Conservation (phyloP, 2,329 filamentous ascomycete genomes). For the Waltergamsia citrina region DNA sequence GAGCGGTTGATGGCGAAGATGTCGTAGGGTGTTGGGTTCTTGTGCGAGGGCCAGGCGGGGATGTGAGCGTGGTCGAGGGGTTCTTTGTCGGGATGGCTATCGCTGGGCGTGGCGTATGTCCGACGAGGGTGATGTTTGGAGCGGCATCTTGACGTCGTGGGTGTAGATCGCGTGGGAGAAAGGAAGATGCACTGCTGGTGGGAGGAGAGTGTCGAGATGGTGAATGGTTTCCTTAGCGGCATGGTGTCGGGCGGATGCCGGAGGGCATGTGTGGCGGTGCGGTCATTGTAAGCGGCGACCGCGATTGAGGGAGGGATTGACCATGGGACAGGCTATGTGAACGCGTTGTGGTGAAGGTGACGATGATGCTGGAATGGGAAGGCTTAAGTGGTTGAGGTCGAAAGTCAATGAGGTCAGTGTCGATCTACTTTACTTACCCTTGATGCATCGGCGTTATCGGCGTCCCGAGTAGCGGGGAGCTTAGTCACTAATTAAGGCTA, state of each 20-base stretch:
- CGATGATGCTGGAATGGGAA: no score
- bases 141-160: background rate
- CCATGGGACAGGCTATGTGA: no score
- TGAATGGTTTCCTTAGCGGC: background rate
- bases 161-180: background rate
- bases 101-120: background rate
- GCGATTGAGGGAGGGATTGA: no score
- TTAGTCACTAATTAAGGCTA: no score
- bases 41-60: constrained; percentile 34
- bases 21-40: constrained; percentile 75
- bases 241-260: background rate
- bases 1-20: constrained; percentile 56
- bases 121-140: background rate
- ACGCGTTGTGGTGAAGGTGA: no score
- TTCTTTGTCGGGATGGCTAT: background rate
- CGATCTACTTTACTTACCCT: no score
- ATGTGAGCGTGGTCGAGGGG: constrained; percentile 4
- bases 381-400: no score
- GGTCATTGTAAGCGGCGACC: constrained; percentile 1
- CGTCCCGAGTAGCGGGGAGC: no score
- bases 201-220: background rate
- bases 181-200: background rate
- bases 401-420: no score
- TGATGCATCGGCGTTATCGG: no score
- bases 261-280: background rate